Evolutionary conservation across 2,329 filamentous ascomycete genomes (phyloP).

Genomic region (Thyridium curvatum): DNA sequence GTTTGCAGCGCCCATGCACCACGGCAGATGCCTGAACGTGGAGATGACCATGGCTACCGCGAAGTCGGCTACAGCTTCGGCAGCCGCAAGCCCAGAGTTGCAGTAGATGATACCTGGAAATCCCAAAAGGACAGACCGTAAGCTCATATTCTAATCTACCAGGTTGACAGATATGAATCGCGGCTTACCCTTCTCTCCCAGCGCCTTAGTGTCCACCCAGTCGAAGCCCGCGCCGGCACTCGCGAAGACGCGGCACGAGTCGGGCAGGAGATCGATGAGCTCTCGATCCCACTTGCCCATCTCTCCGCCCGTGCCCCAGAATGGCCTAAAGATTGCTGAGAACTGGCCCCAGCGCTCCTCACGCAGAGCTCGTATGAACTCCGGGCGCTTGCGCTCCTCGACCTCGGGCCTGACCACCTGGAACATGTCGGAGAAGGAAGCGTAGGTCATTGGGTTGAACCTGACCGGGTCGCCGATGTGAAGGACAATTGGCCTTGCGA

Average conservation of each 20-base stretch:
- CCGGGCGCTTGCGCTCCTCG: conserved; percentile 42
- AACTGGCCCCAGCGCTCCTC: conserved; percentile 51
- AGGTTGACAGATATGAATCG: background rate
- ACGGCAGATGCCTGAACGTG: conserved; percentile 62
- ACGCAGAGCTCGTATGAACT: conserved; percentile 41
- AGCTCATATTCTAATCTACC: background rate
- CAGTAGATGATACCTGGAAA: conserved; percentile 60
- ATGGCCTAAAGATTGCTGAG: conserved; percentile 46
- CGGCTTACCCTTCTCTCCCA: conserved; percentile 51
- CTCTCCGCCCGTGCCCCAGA: conserved; percentile 55
- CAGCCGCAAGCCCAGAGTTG: conserved; percentile 64
- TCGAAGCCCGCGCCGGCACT: conserved; percentile 61
- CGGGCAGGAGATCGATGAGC: conserved; percentile 48
- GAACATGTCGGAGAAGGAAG: conserved; percentile 33
- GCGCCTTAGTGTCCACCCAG: conserved; percentile 55
- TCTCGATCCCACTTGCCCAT: conserved; percentile 61
- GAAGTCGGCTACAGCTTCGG: conserved; percentile 68
- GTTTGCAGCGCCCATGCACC: conserved; percentile 52
- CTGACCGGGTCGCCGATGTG: conserved; percentile 63
- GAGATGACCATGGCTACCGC: conserved; percentile 63
- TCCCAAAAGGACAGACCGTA: background rate
- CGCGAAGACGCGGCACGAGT: conserved; percentile 53
- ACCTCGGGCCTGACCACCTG: conserved; percentile 44
- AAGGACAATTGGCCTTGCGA: conserved; percentile 51
- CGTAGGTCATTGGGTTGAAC: conserved; percentile 42